These are phyloP conservation scores for Aaosphaeria arxii DNA, from an alignment of 2,329 filamentous ascomycete species.

Conservation along the genomic window DNA sequence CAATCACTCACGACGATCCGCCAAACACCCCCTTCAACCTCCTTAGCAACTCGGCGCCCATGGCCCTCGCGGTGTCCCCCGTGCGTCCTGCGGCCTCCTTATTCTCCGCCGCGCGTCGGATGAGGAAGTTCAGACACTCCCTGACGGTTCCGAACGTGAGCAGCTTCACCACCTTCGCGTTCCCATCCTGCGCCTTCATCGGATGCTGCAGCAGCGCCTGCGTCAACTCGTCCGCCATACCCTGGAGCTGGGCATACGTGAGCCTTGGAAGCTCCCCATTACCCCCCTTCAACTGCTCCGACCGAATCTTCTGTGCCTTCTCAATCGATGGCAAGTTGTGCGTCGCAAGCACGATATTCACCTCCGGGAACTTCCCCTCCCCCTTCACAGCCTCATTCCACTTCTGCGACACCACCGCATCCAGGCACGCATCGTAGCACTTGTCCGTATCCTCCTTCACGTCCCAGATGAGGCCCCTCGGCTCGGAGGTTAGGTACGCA, in stretches of 20 bases:
- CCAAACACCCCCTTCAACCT: constrained; percentile 26
- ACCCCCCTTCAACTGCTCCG: constrained; percentile 40
- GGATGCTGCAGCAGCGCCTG: constrained; percentile 50
- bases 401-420: constrained; percentile 61
- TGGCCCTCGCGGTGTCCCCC: constrained; percentile 49
- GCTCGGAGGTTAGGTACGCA: constrained; percentile 54
- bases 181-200: constrained; percentile 33
- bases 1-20: no score
- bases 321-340: constrained; percentile 75
- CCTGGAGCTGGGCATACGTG: constrained; percentile 77
- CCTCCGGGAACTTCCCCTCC: constrained; percentile 38
- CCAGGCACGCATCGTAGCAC: constrained; percentile 70
- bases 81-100: constrained; percentile 59
- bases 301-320: constrained; percentile 49
- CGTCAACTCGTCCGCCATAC: constrained; percentile 93
- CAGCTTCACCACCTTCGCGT: constrained; percentile 53
- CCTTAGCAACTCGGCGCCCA: constrained; percentile 50
- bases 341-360: constrained; percentile 70
- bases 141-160: constrained; percentile 56
- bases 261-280: constrained; percentile 38
- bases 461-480: constrained; percentile 50
- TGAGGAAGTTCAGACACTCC: constrained; percentile 78
- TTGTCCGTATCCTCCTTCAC: constrained; percentile 53
- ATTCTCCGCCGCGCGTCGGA: constrained; percentile 58
- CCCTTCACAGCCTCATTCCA: constrained; percentile 57